Evolutionary conservation across 2,329 filamentous ascomycete species (phyloP).

Genomic region (Leptographium radiaticola): DNA sequence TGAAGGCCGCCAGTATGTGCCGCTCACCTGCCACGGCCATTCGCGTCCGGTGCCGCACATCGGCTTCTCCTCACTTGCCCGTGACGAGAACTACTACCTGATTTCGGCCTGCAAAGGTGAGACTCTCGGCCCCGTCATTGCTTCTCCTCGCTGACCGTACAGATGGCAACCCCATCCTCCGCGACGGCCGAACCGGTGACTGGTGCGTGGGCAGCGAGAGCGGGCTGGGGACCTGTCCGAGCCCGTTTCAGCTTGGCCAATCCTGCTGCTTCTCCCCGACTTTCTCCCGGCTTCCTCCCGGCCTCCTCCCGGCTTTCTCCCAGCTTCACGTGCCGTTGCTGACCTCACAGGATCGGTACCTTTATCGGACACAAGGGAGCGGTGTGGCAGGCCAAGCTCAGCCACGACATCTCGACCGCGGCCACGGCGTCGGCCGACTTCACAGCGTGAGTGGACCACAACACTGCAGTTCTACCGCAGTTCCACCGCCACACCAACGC

Average conservation of each 20-base stretch:
- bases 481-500: not conserved
- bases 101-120: constrained; percentile 86
- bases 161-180: constrained; percentile 98
- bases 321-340: not conserved
- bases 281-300: not conserved
- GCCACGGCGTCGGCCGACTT: constrained; percentile 95
- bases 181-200: constrained; percentile 88
- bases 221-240: not conserved
- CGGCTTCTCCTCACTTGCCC: constrained; percentile 72
- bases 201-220: constrained; percentile 41
- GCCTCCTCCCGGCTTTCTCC: too few relatives aligned
- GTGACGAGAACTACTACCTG: constrained; percentile 77
- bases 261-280: too few relatives aligned
- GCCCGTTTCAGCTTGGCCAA: too few relatives aligned
- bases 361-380: constrained; percentile 98
- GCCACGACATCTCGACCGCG: constrained; percentile 73
- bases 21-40: constrained; percentile 87
- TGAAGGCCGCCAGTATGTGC: constrained; percentile 51
- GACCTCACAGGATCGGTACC: constrained; percentile 67
- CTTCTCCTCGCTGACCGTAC: constrained; percentile 8
- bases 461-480: too few relatives aligned
- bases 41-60: constrained; percentile 86
- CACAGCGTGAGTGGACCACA: constrained; percentile 52
- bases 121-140: not conserved
- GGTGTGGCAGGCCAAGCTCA: constrained; percentile 90